These are phyloP conservation scores for Termitomyces sp. DNA, from an alignment of 768 basidiomycete genomes.

Conservation along the genomic window DNA sequence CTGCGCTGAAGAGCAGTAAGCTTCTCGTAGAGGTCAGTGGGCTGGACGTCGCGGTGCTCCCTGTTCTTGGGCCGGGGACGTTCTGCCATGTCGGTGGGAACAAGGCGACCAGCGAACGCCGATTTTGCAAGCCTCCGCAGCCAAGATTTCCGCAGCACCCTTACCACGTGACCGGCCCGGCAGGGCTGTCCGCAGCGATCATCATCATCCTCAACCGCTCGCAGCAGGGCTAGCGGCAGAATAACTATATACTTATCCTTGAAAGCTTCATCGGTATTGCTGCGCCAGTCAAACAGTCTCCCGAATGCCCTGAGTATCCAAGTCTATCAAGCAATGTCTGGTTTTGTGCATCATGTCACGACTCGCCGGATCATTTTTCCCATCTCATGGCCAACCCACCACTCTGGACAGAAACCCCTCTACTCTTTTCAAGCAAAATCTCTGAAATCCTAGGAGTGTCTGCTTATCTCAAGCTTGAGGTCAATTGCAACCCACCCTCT, in stretches of 20 bases:
- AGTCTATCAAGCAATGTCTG: too few relatives aligned
- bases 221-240: too few relatives aligned
- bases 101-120: conserved; percentile 8
- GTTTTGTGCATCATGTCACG: too few relatives aligned
- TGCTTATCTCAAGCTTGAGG: conserved; percentile 73
- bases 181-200: neutral
- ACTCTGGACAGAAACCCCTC: conserved; percentile 44
- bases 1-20: conserved; percentile 64
- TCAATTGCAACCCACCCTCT: conserved; percentile 15
- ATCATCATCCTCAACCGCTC: too few relatives aligned
- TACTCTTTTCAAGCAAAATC: conserved; percentile 53
- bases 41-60: conserved; percentile 34
- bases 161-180: conserved; percentile 9
- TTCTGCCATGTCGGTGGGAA: conserved; percentile 23
- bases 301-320: too few relatives aligned
- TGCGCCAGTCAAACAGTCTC: too few relatives aligned
- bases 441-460: conserved; percentile 45
- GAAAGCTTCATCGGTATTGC: too few relatives aligned
- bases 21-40: conserved; percentile 48
- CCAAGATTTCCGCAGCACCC: conserved; percentile 17
- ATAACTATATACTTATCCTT: too few relatives aligned
- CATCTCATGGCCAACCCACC: neutral
- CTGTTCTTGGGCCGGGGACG: conserved; percentile 30
- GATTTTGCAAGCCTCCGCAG: conserved; percentile 10
- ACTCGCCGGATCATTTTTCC: too few relatives aligned